These are phyloP conservation scores for Microbotryum lychnidis-dioicae DNA, from an alignment of 1,284 basidiomycete species.

Conservation along the genomic window DNA sequence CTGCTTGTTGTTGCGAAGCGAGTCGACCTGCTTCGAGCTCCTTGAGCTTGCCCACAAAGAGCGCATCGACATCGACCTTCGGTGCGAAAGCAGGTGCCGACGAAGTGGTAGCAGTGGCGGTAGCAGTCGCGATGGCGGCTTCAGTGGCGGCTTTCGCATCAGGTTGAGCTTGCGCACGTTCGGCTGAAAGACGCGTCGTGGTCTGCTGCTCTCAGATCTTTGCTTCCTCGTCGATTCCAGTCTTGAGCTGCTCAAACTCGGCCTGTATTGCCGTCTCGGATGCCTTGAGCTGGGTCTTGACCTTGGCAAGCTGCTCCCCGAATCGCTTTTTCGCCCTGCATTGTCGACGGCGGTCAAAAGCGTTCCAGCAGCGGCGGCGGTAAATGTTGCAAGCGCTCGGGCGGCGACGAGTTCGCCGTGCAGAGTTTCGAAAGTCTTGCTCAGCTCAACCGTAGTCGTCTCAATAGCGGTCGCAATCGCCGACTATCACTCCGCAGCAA, in stretches of 20 bases:
- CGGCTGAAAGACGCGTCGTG: slow-evolving; percentile 17
- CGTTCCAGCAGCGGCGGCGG: neutral
- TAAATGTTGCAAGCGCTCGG: too few species aligned
- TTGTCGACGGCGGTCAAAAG: neutral
- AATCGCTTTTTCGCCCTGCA: too few species aligned
- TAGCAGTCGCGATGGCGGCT: neutral
- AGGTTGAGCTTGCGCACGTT: slow-evolving; percentile 18
- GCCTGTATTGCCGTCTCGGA: slow-evolving; percentile 18
- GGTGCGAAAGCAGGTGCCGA: slow-evolving; percentile 4
- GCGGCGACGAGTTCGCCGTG: too few species aligned
- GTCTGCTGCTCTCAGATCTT: slow-evolving; percentile 23
- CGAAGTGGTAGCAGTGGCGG: neutral
- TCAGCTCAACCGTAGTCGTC: too few species aligned
- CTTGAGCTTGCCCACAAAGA: slow-evolving; percentile 24
- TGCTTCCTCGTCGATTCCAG: slow-evolving; percentile 15
- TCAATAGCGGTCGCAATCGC: too few species aligned
- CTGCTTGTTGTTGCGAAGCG: slow-evolving; percentile 11
- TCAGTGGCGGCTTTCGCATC: slow-evolving; percentile 6
- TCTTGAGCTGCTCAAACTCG: slow-evolving; percentile 23
- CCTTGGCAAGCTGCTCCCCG: slow-evolving; percentile 8
- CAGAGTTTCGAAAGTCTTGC: too few species aligned
- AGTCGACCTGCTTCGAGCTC: slow-evolving; percentile 15
- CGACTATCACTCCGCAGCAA: too few species aligned
- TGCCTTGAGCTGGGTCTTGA: slow-evolving; percentile 18
- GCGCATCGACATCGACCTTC: slow-evolving; percentile 14